phyloP scores from a whole-genome alignment of 2,329 filamentous ascomycete species.

The Neurospora crassa region DNA sequence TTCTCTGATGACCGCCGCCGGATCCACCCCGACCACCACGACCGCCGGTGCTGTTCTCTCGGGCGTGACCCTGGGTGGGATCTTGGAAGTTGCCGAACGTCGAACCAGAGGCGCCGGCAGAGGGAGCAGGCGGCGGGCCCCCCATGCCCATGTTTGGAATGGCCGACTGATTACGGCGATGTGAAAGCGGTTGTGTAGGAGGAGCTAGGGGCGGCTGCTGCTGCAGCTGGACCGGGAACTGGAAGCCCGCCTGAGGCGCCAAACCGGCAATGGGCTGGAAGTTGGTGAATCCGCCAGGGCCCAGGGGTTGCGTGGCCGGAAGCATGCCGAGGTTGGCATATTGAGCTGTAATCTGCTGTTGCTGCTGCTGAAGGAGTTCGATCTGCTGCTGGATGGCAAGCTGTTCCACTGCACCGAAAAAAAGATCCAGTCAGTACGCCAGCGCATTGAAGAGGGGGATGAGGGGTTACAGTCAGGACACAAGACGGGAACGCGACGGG shows the following conservation, averaged over 20 bases:
- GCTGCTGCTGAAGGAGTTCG: constrained; percentile 92
- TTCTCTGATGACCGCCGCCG: constrained; percentile 75
- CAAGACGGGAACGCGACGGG: constrained; percentile 10
- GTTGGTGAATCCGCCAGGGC: constrained; percentile 65
- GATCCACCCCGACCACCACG: constrained; percentile 67
- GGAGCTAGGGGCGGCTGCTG: constrained; percentile 67
- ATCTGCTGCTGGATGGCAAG: constrained; percentile 97
- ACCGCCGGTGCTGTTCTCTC: constrained; percentile 53
- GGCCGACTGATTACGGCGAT: constrained; percentile 97
- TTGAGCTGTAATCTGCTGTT: constrained; percentile 94
- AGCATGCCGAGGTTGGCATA: constrained; percentile 98
- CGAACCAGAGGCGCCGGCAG: constrained; percentile 75
- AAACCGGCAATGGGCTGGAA: constrained; percentile 74
- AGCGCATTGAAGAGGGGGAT: background rate
- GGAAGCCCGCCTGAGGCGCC: constrained; percentile 72
- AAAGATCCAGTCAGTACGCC: constrained; percentile 16
- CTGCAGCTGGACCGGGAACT: constrained; percentile 72
- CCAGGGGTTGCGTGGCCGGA: constrained; percentile 67
- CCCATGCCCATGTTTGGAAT: constrained; percentile 84
- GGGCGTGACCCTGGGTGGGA: constrained; percentile 40
- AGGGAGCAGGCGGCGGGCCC: constrained; percentile 75
- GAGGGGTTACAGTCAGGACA: background rate
- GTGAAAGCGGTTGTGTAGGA: constrained; percentile 69
- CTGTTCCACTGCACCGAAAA: constrained; percentile 68
- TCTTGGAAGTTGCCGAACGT: constrained; percentile 71